phyloP scores from a whole-genome alignment of 768 basidiomycete species.

The Cystofilobasidium bisporidii region DNA sequence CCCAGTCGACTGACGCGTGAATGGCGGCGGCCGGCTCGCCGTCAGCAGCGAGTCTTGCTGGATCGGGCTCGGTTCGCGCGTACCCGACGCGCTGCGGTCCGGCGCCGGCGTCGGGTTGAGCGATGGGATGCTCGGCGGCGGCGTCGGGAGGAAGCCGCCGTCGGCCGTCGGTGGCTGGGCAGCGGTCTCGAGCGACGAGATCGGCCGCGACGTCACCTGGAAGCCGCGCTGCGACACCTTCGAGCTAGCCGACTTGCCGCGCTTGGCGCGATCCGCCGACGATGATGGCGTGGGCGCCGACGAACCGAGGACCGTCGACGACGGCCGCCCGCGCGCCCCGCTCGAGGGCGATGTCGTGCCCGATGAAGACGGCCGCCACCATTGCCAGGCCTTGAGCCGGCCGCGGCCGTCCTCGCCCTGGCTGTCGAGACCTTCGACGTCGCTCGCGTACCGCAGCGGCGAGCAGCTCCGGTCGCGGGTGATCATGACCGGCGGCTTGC shows the following conservation, averaged over 20 bases:
- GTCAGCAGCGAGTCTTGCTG: neutral
- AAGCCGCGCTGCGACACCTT: neutral
- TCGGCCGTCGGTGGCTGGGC: neutral
- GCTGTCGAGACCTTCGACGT: neutral
- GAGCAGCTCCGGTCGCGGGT: neutral
- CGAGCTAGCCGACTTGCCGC: neutral
- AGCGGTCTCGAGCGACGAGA: neutral
- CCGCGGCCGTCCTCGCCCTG: conserved; percentile 1
- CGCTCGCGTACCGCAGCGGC: neutral
- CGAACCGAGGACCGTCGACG: neutral
- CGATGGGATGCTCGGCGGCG: neutral
- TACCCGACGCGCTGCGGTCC: neutral
- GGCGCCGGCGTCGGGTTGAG: neutral
- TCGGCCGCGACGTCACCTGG: neutral
- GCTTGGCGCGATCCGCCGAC: neutral
- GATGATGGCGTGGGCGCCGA: neutral
- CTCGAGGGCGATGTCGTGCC: neutral
- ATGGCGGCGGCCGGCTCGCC: neutral
- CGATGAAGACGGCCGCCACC: neutral
- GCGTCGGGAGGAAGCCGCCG: neutral
- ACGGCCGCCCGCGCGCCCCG: neutral
- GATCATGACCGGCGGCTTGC: neutral
- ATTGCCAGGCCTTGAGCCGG: conserved; percentile 4
- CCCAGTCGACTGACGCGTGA: conserved; percentile 1
- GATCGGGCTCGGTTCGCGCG: neutral